Conservation (phyloP, 345 rosid species). For the Eucalyptus decipiens region DNA sequence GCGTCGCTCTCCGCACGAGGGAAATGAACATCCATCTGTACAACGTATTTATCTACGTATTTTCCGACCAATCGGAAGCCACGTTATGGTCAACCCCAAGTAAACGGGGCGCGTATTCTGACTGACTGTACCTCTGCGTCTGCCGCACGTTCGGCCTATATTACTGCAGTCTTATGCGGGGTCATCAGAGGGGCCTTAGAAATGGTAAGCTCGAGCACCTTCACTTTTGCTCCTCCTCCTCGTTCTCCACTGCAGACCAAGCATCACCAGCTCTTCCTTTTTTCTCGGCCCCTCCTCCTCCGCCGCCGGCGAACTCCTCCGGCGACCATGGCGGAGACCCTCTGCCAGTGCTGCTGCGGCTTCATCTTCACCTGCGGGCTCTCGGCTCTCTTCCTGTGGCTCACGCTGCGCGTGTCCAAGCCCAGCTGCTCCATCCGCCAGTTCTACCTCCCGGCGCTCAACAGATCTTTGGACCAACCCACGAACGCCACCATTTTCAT, state of each 20-base stretch:
- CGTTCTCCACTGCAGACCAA: background rate
- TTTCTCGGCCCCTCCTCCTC: too few relatives aligned
- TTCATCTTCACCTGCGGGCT: slow-evolving; percentile 49
- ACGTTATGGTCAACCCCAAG: background rate
- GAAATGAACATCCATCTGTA: background rate
- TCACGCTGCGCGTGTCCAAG: slow-evolving; percentile 41
- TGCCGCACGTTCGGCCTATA: background rate
- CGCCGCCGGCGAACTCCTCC: background rate
- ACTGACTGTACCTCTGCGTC: background rate
- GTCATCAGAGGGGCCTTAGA: too few relatives aligned
- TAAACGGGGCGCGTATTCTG: background rate
- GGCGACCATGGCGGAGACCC: slow-evolving; percentile 11
- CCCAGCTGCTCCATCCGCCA: slow-evolving; percentile 35
- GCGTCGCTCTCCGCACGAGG: background rate
- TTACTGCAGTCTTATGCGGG: too few relatives aligned
- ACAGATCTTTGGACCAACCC: slow-evolving; percentile 12
- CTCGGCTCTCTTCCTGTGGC: slow-evolving; percentile 67
- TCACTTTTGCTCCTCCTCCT: background rate
- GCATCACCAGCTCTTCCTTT: background rate
- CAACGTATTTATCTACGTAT: background rate
- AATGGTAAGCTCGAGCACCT: too few relatives aligned
- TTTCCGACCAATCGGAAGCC: background rate
- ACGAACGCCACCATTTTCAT: slow-evolving; percentile 28
- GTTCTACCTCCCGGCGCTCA: slow-evolving; percentile 52
- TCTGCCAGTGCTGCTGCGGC: slow-evolving; percentile 39